A percentile compares a stretch with the other conserved stretches of the same genome.
phyloP scores from a whole-genome alignment of 768 basidiomycete species.

The Lyophyllum shimeji region DNA sequence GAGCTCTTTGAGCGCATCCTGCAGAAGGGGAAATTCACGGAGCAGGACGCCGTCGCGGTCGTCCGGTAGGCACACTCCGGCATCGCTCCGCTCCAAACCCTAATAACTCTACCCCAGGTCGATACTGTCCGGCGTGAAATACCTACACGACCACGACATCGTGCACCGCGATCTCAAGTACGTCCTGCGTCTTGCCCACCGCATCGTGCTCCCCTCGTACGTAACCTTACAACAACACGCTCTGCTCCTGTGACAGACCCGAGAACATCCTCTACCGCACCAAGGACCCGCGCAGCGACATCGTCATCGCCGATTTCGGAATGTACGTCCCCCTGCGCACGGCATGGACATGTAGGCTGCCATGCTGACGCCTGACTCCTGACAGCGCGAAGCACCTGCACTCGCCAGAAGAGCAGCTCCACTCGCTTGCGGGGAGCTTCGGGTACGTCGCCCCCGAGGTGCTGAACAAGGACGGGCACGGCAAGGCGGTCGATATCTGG shows the following conservation, averaged over 20 bases:
- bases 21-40: slow-evolving; percentile 88
- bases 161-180: slow-evolving; percentile 97
- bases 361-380: too few relatives aligned
- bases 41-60: slow-evolving; percentile 82
- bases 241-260: too few relatives aligned
- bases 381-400: slow-evolving; percentile 86
- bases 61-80: slow-evolving; percentile 50
- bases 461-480: slow-evolving; percentile 76
- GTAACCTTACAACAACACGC: neutral
- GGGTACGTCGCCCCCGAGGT: slow-evolving; percentile 95
- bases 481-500: slow-evolving; percentile 94
- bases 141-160: slow-evolving; percentile 89
- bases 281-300: slow-evolving; percentile 69
- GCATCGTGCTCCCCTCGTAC: neutral
- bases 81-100: neutral
- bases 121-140: slow-evolving; percentile 80
- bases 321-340: slow-evolving; percentile 74
- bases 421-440: slow-evolving; percentile 75
- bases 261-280: slow-evolving; percentile 96
- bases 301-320: slow-evolving; percentile 97
- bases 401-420: slow-evolving; percentile 66
- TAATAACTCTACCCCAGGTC: slow-evolving; percentile 53
- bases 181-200: slow-evolving; percentile 12
- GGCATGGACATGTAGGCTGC: too few relatives aligned
- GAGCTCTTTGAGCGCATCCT: slow-evolving; percentile 92